A percentile compares a stretch with the other conserved stretches of the same genome.
phyloP scores from a whole-genome alignment of 2,329 filamentous ascomycete genomes.

The Endothia cerciana region DNA sequence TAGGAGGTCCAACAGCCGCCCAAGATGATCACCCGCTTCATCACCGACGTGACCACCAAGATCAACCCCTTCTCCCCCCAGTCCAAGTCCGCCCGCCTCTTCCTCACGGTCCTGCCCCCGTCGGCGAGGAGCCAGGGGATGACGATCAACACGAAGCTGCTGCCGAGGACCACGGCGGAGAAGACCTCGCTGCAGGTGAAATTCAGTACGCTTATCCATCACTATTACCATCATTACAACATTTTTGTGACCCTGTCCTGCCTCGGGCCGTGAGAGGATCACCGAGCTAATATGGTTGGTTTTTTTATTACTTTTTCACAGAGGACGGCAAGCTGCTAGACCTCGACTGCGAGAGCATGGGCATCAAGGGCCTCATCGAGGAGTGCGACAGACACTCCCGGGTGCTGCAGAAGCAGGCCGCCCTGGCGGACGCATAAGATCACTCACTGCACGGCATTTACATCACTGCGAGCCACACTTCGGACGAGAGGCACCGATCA shows the following conservation, averaged over 20 bases:
- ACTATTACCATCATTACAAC: conserved; percentile 21
- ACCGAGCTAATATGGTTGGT: neutral
- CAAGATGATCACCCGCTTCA: conserved; percentile 82
- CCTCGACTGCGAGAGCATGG: conserved; percentile 78
- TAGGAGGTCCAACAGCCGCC: conserved; percentile 2
- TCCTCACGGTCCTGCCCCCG: conserved; percentile 83
- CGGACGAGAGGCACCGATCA: too few relatives aligned
- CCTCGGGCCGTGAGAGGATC: neutral
- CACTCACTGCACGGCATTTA: neutral
- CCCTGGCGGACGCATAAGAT: conserved; percentile 58
- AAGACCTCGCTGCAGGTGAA: conserved; percentile 74
- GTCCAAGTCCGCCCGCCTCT: conserved; percentile 82
- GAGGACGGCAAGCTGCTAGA: conserved; percentile 93
- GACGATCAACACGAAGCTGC: conserved; percentile 75
- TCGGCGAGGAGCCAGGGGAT: conserved; percentile 74
- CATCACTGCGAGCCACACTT: neutral
- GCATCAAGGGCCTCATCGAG: conserved; percentile 83
- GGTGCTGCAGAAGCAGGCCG: conserved; percentile 78
- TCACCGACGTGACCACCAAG: conserved; percentile 80
- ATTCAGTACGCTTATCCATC: conserved; percentile 68
- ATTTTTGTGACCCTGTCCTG: too few relatives aligned
- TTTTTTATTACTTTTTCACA: conserved; percentile 44
- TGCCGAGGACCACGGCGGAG: conserved; percentile 71
- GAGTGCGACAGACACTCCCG: conserved; percentile 91
- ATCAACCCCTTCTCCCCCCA: conserved; percentile 90